Evolutionary conservation across 208 protist species (phyloP).

Genomic region (Crithidia fasciculata): DNA sequence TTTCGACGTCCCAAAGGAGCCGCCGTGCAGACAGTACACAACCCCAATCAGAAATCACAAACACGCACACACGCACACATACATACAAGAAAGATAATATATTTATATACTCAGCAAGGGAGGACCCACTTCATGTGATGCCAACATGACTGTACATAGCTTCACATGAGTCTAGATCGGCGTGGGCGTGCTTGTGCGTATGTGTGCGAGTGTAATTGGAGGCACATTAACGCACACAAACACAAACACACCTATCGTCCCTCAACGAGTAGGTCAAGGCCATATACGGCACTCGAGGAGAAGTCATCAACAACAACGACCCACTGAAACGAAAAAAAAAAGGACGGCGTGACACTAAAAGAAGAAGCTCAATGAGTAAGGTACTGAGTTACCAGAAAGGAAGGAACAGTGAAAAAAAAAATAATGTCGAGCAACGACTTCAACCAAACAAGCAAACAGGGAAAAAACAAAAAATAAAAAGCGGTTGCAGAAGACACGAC

Average conservation of each 20-base stretch:
- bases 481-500: not conserved
- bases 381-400: no score
- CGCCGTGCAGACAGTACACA: no score
- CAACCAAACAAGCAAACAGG: no score
- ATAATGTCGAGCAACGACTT: no score
- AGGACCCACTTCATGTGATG: not conserved
- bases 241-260: no score
- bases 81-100: conserved; percentile 6
- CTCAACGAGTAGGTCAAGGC: not conserved
- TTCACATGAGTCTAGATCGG: not conserved
- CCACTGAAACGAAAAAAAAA: conserved; percentile 10
- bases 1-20: no score
- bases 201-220: not conserved
- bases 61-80: conserved; percentile 7
- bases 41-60: no score
- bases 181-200: conserved; percentile 14
- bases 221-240: no score
- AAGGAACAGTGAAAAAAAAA: no score
- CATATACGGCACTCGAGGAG: not conserved
- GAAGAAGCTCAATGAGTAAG: not conserved
- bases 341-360: not conserved
- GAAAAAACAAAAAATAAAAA: not conserved
- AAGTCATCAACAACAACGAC: conserved; percentile 31
- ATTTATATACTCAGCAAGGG: not conserved
- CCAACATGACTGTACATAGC: not conserved